Evolutionary conservation across 148 eudicot genomes (phyloP), one percentile per base, ranked within the genome.

Genomic region (Polygonum aviculare): DNA sequence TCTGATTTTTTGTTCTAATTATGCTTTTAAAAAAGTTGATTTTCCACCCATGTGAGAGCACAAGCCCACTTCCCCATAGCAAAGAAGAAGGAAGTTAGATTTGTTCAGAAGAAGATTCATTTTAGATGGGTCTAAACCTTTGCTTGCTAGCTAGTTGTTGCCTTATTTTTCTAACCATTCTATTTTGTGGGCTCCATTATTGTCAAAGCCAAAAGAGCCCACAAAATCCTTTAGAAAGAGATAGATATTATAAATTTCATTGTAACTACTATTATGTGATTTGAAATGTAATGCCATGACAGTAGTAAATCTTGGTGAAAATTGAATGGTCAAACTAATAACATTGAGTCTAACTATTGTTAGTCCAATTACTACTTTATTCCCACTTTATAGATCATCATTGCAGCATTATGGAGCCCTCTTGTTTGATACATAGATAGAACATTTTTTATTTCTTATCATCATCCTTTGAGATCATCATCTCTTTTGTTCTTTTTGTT

Each of bases 181-280:
- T 62, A 62, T 62, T 67, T 67, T 67, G 72, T 67, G 72, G 72
- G 69, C 38, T 62, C 69, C 69, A 62, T 62, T 62, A 0, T 31
- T 62, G 39, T 38, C 33, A 62, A 62, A 62, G 69, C 39, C 33
- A 62, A 33, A 50, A 62, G 35, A 40, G 74, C 74, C 74, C 74
- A 44, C 74, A 72, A 72, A 72, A 73, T 73, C 75, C 57, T 21
- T 22, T 45, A 48, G 75, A 73, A 26, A 73, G 52, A 51, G 75
- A 51, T 45, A 15, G 3, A 47, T 36, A 36, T 16, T n/a, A 15
- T 4, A 16, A 3, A 14, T 12, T 2, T 26, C 31, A 26, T 26
- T 26, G 31, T 26, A 26, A 26, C 9, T 21, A 21, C 22, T 57
- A 57, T 57, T 21, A 57, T 57, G 63, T 57, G 63, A 57, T 21